Evolutionary conservation across 2,329 filamentous ascomycete species (phyloP).

Genomic region (Westerdykella sp.): DNA sequence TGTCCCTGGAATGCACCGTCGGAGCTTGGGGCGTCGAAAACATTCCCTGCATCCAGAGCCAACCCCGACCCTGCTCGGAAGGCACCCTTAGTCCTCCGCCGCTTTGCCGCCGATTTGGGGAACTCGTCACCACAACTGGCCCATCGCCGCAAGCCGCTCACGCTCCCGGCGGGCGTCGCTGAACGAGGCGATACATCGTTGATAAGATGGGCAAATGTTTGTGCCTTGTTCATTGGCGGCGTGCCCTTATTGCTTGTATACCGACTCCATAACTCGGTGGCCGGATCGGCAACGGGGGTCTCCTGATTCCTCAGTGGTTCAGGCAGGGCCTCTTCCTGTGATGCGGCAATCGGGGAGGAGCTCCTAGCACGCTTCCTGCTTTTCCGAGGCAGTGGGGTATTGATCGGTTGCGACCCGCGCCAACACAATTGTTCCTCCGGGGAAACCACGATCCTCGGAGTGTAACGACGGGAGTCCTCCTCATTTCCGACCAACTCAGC

Average conservation of each 20-base stretch:
- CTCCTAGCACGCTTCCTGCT: slow-evolving; percentile 43
- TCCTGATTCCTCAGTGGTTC: slow-evolving; percentile 23
- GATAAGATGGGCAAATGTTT: slow-evolving; percentile 41
- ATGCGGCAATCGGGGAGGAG: slow-evolving; percentile 40
- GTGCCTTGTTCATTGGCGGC: slow-evolving; percentile 29
- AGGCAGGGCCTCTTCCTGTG: slow-evolving; percentile 34
- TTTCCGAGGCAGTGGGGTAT: slow-evolving; percentile 38
- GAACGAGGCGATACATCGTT: slow-evolving; percentile 44
- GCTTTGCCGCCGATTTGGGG: slow-evolving; percentile 40
- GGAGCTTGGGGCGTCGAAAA: slow-evolving; percentile 28
- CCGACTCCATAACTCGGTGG: slow-evolving; percentile 43
- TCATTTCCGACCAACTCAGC: slow-evolving; percentile 57
- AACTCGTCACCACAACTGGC: slow-evolving; percentile 47
- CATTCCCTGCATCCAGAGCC: slow-evolving; percentile 13
- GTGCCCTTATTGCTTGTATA: slow-evolving; percentile 39
- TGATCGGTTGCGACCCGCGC: slow-evolving; percentile 45
- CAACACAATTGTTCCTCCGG: slow-evolving; percentile 58
- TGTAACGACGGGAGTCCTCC: slow-evolving; percentile 49
- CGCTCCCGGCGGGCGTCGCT: slow-evolving; percentile 40
- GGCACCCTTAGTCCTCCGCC: slow-evolving; percentile 31
- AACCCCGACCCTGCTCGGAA: slow-evolving; percentile 26
- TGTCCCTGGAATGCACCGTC: slow-evolving; percentile 23
- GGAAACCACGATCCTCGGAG: slow-evolving; percentile 45
- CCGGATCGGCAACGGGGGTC: slow-evolving; percentile 44
- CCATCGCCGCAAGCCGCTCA: slow-evolving; percentile 44